Conservation (phyloP, 2,329 filamentous ascomycete species). For the Amauroascus verrucosus region DNA sequence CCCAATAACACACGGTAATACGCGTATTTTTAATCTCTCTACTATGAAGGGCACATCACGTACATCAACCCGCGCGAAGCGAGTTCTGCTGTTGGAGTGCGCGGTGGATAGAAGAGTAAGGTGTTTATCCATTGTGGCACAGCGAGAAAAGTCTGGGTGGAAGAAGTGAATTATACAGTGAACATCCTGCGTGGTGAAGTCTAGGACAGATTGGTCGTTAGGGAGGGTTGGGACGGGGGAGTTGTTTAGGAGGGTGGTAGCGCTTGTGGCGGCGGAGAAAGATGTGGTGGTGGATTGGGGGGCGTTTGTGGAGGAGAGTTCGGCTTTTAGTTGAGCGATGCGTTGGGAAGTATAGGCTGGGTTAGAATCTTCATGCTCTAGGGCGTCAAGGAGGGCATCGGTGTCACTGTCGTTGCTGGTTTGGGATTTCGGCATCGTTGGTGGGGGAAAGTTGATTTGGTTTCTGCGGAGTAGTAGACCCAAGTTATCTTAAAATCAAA, state of each 20-base stretch:
- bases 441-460: not conserved
- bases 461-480: not conserved
- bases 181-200: constrained; percentile 50
- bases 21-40: constrained; percentile 37
- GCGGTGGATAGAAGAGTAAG: constrained; percentile 37
- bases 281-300: constrained; percentile 34
- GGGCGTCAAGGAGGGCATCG: constrained; percentile 50
- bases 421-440: constrained; percentile 1
- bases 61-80: constrained; percentile 39
- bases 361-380: constrained; percentile 43
- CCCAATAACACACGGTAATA: constrained; percentile 41
- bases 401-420: constrained; percentile 37
- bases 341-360: constrained; percentile 47
- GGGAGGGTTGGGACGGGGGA: constrained; percentile 30
- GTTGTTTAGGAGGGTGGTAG: constrained; percentile 19
- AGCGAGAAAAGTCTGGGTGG: constrained; percentile 54
- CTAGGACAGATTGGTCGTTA: constrained; percentile 49
- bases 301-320: constrained; percentile 40
- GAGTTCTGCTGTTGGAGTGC: constrained; percentile 30
- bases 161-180: constrained; percentile 54
- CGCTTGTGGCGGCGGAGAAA: constrained; percentile 14
- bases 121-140: constrained; percentile 52
- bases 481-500: not conserved
- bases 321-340: constrained; percentile 50
- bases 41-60: constrained; percentile 40